These are phyloP conservation scores for Nicotiana attenuata DNA, from an alignment of 257 asterid species.

Conservation along the genomic window DNA sequence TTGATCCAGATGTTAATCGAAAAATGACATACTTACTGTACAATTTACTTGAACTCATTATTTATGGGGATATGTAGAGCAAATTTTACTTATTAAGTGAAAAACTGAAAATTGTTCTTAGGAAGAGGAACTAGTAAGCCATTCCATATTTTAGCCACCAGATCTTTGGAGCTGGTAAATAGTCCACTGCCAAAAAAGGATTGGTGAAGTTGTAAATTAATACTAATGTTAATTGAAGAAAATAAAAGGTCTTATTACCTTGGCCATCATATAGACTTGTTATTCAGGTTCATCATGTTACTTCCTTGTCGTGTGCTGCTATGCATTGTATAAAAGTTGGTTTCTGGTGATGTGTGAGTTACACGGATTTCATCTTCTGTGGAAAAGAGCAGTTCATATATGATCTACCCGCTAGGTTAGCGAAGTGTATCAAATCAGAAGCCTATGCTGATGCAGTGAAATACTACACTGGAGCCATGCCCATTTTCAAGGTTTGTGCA, in stretches of 20 bases:
- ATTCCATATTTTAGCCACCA: neutral
- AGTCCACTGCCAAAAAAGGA: slow-evolving; percentile 2
- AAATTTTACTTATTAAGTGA: neutral
- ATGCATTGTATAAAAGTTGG: slow-evolving; percentile 13
- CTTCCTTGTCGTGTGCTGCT: neutral
- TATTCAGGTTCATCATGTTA: slow-evolving; percentile 4
- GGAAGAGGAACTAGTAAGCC: neutral
- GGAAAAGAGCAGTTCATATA: slow-evolving; percentile 91
- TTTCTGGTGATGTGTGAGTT: slow-evolving; percentile 31
- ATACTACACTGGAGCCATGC: slow-evolving; percentile 92
- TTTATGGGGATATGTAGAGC: neutral
- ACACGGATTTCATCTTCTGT: slow-evolving; percentile 31
- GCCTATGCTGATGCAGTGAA: slow-evolving; percentile 96
- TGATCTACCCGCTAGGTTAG: slow-evolving; percentile 87
- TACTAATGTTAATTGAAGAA: neutral
- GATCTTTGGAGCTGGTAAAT: neutral
- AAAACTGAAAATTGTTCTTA: neutral
- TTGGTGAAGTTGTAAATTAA: neutral
- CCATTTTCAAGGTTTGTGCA: slow-evolving; percentile 75
- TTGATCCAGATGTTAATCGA: neutral
- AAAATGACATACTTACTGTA: neutral
- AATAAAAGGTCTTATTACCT: neutral
- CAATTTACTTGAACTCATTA: neutral
- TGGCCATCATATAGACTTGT: neutral
- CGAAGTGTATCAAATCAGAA: slow-evolving; percentile 89